A percentile compares a stretch with the other conserved stretches of the same genome.
Conservation (phyloP, 148 eudicot genomes). For the Arctostaphylos glauca region DNA sequence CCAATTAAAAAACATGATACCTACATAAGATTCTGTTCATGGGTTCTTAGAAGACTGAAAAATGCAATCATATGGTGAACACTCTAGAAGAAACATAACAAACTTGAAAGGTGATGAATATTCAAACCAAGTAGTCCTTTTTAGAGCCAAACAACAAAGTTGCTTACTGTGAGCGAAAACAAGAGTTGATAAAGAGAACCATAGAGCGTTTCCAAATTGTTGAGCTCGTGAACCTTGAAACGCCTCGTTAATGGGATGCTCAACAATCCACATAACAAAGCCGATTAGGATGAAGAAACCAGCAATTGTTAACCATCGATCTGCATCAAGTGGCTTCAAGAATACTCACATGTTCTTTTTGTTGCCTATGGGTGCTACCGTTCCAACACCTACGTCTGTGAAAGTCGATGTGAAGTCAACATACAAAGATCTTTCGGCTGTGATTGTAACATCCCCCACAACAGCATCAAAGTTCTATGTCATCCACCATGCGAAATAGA, state of each 20-base stretch:
- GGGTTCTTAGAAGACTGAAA: too few relatives aligned
- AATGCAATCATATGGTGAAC: too few relatives aligned
- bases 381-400: conserved; percentile 25
- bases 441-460: conserved; percentile 31
- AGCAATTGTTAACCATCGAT: conserved; percentile 19
- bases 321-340: conserved; percentile 23
- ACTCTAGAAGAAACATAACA: too few relatives aligned
- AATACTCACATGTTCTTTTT: conserved; percentile 27
- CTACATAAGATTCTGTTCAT: too few relatives aligned
- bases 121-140: too few relatives aligned
- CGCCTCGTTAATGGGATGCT: conserved; percentile 18
- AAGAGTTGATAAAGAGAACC: conserved; percentile 26
- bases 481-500: neutral
- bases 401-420: conserved; percentile 35
- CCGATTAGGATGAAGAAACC: conserved; percentile 20
- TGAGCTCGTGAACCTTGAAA: conserved; percentile 20
- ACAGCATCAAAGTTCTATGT: conserved; percentile 25
- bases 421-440: conserved; percentile 24
- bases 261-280: conserved; percentile 29
- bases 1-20: neutral
- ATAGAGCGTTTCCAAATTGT: conserved; percentile 20
- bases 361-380: conserved; percentile 4
- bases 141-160: too few relatives aligned
- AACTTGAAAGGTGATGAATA: too few relatives aligned
- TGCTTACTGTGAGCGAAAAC: conserved; percentile 32